phyloP scores from a whole-genome alignment of 805 yeast species.

The Ogataea dorogensis region DNA sequence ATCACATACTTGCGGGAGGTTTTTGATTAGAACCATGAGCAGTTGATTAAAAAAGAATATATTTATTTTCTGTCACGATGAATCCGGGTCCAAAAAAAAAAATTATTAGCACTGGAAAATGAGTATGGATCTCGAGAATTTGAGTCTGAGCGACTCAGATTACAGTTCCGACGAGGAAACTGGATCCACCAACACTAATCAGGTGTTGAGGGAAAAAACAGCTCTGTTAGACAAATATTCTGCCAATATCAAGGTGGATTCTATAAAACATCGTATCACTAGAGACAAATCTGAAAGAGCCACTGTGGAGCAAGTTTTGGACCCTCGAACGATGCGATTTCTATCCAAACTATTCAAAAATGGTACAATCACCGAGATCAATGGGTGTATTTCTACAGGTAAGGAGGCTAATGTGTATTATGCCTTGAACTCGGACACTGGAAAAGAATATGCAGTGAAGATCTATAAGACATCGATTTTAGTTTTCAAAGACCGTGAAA shows the following conservation, averaged over 20 bases:
- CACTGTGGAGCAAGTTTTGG: conserved; percentile 94
- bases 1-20: conserved; percentile 25
- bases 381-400: conserved; percentile 95
- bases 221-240: conserved; percentile 61
- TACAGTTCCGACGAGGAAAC: conserved; percentile 11
- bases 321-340: conserved; percentile 88
- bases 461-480: conserved; percentile 94
- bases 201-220: conserved; percentile 38
- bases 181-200: conserved; percentile 1
- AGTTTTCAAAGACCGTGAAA: conserved; percentile 94
- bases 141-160: conserved; percentile 14
- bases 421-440: conserved; percentile 49
- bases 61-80: conserved; percentile 4
- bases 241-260: conserved; percentile 63
- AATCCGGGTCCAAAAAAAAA: conserved; percentile 9
- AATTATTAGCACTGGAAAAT: conserved; percentile 3
- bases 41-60: conserved; percentile 1
- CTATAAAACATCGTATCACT: conserved; percentile 54
- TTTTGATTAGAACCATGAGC: conserved; percentile 15
- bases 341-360: conserved; percentile 77
- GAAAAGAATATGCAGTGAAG: conserved; percentile 78
- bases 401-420: conserved; percentile 98
- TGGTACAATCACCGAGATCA: conserved; percentile 79
- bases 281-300: conserved; percentile 92
- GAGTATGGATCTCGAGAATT: conserved; percentile 4